Evolutionary conservation across 2,329 filamentous ascomycete species (phyloP).

Genomic region (Fusarium staphyleae): DNA sequence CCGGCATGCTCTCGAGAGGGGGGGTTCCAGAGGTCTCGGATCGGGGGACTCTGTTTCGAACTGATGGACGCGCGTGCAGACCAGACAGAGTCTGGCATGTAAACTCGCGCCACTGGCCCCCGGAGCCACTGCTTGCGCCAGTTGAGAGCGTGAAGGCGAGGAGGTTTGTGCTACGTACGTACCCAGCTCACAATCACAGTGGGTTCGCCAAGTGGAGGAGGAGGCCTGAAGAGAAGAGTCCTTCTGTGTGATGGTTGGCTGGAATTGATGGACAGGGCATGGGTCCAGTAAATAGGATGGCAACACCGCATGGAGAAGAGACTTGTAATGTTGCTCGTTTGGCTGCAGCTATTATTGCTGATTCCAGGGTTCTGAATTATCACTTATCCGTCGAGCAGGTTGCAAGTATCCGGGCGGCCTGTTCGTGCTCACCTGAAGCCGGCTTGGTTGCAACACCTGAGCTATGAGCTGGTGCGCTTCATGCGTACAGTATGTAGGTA

Average conservation of each 20-base stretch:
- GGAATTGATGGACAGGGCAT: slow-evolving; percentile 8
- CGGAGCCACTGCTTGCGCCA: neutral
- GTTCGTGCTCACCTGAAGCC: slow-evolving; percentile 38
- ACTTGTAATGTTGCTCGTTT: neutral
- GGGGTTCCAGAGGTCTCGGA: slow-evolving; percentile 12
- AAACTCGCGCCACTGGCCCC: slow-evolving; percentile 31
- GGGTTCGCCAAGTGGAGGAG: slow-evolving; percentile 8
- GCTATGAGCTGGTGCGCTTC: slow-evolving; percentile 10
- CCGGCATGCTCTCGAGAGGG: slow-evolving; percentile 11
- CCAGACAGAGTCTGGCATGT: slow-evolving; percentile 33
- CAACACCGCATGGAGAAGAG: neutral
- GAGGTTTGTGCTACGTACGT: too few relatives aligned
- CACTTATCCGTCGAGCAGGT: neutral
- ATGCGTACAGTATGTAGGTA: slow-evolving; percentile 2
- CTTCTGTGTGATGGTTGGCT: slow-evolving; percentile 20
- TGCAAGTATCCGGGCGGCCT: slow-evolving; percentile 12
- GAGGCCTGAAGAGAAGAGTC: slow-evolving; percentile 6
- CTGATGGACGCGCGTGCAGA: slow-evolving; percentile 29
- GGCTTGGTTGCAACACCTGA: slow-evolving; percentile 28
- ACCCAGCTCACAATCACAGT: slow-evolving; percentile 4
- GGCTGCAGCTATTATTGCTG: neutral
- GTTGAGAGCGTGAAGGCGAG: slow-evolving; percentile 11
- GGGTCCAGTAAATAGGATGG: slow-evolving; percentile 13
- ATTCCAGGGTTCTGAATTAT: neutral
- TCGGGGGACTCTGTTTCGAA: slow-evolving; percentile 30